Evolutionary conservation across 331 rosid genomes (phyloP).

Genomic region (Phaseolus coccineus): DNA sequence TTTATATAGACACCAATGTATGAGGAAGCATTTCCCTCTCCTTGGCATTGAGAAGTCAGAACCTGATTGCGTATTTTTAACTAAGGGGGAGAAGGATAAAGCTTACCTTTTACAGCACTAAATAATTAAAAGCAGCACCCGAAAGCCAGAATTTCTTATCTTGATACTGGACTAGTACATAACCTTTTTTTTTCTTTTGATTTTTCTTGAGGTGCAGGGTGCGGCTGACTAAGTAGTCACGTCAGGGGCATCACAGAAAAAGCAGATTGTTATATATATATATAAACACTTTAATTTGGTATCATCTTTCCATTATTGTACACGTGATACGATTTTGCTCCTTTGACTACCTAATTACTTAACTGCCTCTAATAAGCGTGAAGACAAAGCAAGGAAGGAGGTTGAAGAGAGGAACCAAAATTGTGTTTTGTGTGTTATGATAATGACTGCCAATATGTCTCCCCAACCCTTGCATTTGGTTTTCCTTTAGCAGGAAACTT

Average conservation of each 20-base stretch:
- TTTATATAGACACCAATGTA: constrained; percentile 11
- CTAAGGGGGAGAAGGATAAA: constrained; percentile 17
- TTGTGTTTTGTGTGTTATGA: constrained; percentile 30
- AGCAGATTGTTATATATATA: constrained; percentile 27
- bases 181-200: not conserved
- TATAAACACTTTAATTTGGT: not conserved
- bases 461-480: constrained; percentile 45
- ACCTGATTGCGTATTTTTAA: constrained; percentile 29
- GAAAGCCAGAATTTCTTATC: constrained; percentile 34
- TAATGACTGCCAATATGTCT: constrained; percentile 53
- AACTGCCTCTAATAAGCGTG: constrained; percentile 38
- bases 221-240: constrained; percentile 53
- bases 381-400: constrained; percentile 46
- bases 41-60: constrained; percentile 44
- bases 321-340: constrained; percentile 28
- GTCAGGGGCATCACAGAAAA: constrained; percentile 46
- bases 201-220: constrained; percentile 18
- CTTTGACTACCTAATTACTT: constrained; percentile 46
- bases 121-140: constrained; percentile 26
- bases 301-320: constrained; percentile 47
- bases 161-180: not conserved
- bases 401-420: constrained; percentile 9
- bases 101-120: constrained; percentile 33
- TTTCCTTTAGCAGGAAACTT: constrained; percentile 76
- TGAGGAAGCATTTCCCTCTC: constrained; percentile 10